Evolutionary conservation across 1,284 basidiomycete species (phyloP), one percentile per base, ranked within the genome.

Genomic region (Moesziomyces parantarcticus): DNA sequence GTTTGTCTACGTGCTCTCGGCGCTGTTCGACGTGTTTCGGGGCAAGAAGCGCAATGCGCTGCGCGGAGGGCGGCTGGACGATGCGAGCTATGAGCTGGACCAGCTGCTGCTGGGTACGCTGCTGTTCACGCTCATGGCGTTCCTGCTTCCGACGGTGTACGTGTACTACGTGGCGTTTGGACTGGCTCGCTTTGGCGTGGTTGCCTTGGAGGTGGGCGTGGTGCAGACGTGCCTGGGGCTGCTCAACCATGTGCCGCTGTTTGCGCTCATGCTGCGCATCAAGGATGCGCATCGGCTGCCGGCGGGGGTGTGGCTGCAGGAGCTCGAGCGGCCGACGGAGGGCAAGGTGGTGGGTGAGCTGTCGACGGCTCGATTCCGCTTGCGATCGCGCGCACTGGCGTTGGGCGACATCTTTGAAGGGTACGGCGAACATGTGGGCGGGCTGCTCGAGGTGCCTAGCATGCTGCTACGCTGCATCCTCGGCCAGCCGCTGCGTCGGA

Each of bases 71-170:
- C 89, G 95, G 29, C 90, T 90, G 7, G 95, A 99, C 82, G 89
- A 91, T 10, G 94, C 92, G 88, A 89, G 91, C 70, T 97, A 97
- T 81, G 92, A 96, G 68, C 87, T 96, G 25, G 96, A 99, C 83
- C 94, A 97, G 83, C 88, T 98, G 13, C 87, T 98, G 29, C 90
- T 99, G 29, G 96, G 96, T 16, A 96, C 96, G 0, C 91, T 99
- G 44, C 87, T 99, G 23, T 98, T 99, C 85, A 97, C 94, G 0
- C 87, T 97, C 18, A 88, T 93, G 5, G 89, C 91, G 0, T 97
- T 99, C 83, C 87, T 98, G 5, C 91, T 93, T 58, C 96, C 97
- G 1, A 98, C 97, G 0, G 89, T 96, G 3, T 80, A 92, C 25
- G 91, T 90, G 0, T 99, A 96, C 83, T 94, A 95, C 73, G 84